phyloP scores from a whole-genome alignment of 1,284 basidiomycete genomes.

The Papiliotrema fonsecae region DNA sequence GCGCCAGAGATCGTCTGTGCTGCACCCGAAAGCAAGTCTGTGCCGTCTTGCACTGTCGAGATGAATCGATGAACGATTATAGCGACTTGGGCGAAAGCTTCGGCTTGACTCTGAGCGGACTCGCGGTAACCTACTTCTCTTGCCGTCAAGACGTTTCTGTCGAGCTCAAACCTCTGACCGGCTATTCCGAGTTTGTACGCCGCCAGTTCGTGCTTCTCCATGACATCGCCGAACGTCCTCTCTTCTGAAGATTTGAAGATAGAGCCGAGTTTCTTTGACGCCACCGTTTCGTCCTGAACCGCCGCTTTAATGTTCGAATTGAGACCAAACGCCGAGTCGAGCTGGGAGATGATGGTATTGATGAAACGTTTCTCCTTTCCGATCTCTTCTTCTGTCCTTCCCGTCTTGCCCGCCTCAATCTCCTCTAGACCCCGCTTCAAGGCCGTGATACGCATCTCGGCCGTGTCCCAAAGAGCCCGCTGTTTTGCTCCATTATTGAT shows the following conservation, averaged over 20 bases:
- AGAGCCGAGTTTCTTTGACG: conserved; percentile 73
- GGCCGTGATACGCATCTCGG: conserved; percentile 64
- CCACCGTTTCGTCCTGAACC: conserved; percentile 66
- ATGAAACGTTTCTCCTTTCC: conserved; percentile 70
- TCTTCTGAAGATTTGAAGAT: conserved; percentile 74
- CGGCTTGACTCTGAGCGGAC: conserved; percentile 62
- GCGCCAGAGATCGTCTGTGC: not conserved
- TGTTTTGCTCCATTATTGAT: conserved; percentile 74
- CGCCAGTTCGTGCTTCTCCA: conserved; percentile 68
- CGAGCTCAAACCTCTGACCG: conserved; percentile 66
- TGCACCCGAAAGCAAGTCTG: not conserved
- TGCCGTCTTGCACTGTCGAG: conserved; percentile 3
- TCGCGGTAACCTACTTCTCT: conserved; percentile 64
- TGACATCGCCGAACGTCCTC: conserved; percentile 59
- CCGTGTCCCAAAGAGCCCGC: conserved; percentile 67
- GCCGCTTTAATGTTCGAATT: conserved; percentile 60
- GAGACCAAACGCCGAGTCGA: conserved; percentile 62
- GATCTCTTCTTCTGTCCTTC: conserved; percentile 19
- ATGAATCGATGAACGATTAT: conserved; percentile 11
- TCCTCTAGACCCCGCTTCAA: conserved; percentile 64
- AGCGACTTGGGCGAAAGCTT: conserved; percentile 55
- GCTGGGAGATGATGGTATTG: conserved; percentile 61
- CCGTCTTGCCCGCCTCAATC: conserved; percentile 58
- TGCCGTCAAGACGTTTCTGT: conserved; percentile 63
- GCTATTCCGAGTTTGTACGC: conserved; percentile 68